Conservation (phyloP, 108 stramenopile species). For the Thalassiosira profunda region DNA sequence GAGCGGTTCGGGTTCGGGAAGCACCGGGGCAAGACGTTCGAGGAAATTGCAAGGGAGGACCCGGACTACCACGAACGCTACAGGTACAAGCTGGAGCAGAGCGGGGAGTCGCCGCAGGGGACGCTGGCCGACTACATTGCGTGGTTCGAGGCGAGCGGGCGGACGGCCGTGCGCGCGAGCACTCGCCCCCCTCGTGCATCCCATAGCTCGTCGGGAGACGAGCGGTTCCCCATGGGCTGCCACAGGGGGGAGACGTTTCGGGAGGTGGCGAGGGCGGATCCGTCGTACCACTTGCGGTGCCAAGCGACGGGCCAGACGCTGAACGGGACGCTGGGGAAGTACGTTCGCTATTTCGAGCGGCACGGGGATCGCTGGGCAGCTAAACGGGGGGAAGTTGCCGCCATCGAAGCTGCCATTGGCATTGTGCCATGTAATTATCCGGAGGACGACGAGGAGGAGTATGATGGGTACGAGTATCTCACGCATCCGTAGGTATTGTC, state of each 20-base stretch:
- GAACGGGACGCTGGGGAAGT: neutral
- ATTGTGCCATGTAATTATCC: too few species aligned
- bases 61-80: slow-evolving; percentile 16
- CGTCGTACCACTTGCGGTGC: slow-evolving; percentile 1
- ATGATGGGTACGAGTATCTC: too few species aligned
- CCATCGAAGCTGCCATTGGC: neutral
- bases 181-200: too few species aligned
- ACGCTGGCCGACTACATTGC: neutral
- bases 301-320: neutral
- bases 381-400: neutral
- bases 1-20: slow-evolving; percentile 4
- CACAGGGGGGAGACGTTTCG: neutral
- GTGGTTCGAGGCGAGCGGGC: neutral
- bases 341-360: neutral
- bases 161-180: too few species aligned
- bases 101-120: neutral
- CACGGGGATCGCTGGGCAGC: slow-evolving; percentile 1
- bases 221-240: neutral
- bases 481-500: too few species aligned
- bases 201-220: too few species aligned
- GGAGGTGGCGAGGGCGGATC: neutral
- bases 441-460: too few species aligned
- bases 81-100: neutral
- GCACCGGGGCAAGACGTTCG: slow-evolving; percentile 17
- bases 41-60: neutral